Evolutionary conservation across 2,329 filamentous ascomycete species (phyloP).

Genomic region (Exophiala phaeomuriformis): DNA sequence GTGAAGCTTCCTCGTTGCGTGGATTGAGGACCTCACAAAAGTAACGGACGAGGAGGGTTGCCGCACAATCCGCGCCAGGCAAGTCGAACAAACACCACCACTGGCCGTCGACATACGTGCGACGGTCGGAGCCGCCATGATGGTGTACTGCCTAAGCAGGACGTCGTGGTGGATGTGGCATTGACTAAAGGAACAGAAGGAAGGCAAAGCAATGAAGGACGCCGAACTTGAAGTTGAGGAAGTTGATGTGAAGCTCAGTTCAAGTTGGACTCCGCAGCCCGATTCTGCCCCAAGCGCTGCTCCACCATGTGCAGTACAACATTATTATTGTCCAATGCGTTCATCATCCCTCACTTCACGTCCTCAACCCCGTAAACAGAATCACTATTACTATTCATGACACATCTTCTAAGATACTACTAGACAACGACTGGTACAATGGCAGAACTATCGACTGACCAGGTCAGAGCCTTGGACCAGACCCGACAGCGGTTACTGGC

Average conservation of each 20-base stretch:
- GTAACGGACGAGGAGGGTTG: slow-evolving; percentile 6
- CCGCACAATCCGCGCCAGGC: slow-evolving; percentile 11
- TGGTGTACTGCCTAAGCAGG: slow-evolving; percentile 9
- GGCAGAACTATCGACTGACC: slow-evolving; percentile 35
- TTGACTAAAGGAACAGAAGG: not conserved
- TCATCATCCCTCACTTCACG: not conserved
- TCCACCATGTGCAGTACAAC: not conserved
- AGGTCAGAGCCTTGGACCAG: slow-evolving; percentile 60
- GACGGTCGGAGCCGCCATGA: slow-evolving; percentile 20
- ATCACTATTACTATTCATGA: not conserved
- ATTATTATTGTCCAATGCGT: not conserved
- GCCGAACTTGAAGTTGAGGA: not conserved
- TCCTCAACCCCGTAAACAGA: not conserved
- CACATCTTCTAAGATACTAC: not conserved
- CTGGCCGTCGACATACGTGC: slow-evolving; percentile 11
- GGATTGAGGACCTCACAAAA: slow-evolving; percentile 19
- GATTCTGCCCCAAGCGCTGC: not conserved
- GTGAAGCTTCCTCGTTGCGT: slow-evolving; percentile 23
- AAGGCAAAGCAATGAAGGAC: not conserved
- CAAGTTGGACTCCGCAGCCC: not conserved
- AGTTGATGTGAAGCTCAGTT: not conserved
- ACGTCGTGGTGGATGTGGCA: not conserved
- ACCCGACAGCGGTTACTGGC: slow-evolving; percentile 61
- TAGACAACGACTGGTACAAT: slow-evolving; percentile 24
- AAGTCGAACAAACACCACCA: slow-evolving; percentile 13